Conservation (phyloP, 1,139 yeast species). For the Blastobotrys illinoisensis region DNA sequence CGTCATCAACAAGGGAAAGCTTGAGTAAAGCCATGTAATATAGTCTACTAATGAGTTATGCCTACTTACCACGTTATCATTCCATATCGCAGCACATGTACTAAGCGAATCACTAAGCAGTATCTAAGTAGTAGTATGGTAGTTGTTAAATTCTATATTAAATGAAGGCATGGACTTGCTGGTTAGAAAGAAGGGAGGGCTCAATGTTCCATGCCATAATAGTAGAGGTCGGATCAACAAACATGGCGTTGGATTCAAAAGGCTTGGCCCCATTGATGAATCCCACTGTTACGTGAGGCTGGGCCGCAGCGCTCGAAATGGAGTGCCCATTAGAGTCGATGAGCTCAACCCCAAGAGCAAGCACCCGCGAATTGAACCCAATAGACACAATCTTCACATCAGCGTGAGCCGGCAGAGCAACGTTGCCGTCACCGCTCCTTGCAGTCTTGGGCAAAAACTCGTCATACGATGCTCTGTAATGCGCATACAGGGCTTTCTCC, state of each 20-base stretch:
- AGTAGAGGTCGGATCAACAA: constrained; percentile 20
- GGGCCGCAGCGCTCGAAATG: constrained; percentile 37
- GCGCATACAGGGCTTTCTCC: constrained; percentile 29
- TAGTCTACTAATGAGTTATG: not conserved
- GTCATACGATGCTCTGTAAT: not conserved
- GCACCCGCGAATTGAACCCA: constrained; percentile 19
- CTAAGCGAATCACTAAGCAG: too few species aligned
- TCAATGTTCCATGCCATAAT: constrained; percentile 20
- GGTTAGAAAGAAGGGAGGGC: constrained; percentile 16
- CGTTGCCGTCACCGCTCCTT: not conserved
- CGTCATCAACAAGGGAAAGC: constrained; percentile 74
- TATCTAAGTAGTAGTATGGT: too few species aligned
- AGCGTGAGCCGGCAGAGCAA: constrained; percentile 4
- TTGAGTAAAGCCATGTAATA: constrained; percentile 18
- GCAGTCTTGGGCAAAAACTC: constrained; percentile 1
- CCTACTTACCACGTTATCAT: not conserved
- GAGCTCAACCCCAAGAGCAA: constrained; percentile 53
- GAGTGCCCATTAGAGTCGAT: constrained; percentile 18
- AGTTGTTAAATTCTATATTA: not conserved
- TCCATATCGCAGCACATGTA: too few species aligned
- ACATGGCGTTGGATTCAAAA: constrained; percentile 43
- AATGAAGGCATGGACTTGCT: constrained; percentile 15
- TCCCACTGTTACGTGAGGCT: constrained; percentile 76
- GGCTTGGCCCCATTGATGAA: constrained; percentile 49
- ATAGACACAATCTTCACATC: constrained; percentile 13